phyloP scores from a whole-genome alignment of 495 filamentous ascomycete genomes.

The Hapsidospora chrysogenum region DNA sequence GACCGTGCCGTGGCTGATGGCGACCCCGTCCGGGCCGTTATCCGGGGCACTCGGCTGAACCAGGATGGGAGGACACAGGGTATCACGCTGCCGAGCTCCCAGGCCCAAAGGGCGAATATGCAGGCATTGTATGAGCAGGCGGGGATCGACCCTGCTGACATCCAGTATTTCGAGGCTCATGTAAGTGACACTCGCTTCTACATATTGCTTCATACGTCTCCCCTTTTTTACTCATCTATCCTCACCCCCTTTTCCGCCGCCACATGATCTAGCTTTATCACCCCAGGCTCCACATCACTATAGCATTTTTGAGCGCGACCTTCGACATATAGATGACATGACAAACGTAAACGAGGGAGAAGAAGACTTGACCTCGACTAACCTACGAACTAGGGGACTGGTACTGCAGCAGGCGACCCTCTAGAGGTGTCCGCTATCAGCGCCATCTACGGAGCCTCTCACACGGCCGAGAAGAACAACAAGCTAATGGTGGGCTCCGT shows the following conservation, averaged over 20 bases:
- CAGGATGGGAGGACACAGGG: slow-evolving; percentile 34
- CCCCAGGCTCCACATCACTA: not conserved
- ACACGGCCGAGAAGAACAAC: slow-evolving; percentile 2
- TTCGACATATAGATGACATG: no score
- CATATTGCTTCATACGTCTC: not conserved
- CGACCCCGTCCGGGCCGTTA: slow-evolving; percentile 38
- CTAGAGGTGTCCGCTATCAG: slow-evolving; percentile 33
- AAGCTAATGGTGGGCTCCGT: slow-evolving; percentile 21
- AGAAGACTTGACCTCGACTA: no score
- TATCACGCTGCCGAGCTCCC: slow-evolving; percentile 33
- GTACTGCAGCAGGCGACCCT: slow-evolving; percentile 39
- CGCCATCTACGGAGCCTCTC: slow-evolving; percentile 14
- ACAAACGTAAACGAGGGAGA: no score
- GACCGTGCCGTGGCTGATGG: slow-evolving; percentile 31
- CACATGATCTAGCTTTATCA: not conserved
- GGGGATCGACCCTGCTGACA: slow-evolving; percentile 22
- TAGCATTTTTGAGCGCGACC: no score
- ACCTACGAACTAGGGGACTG: no score
- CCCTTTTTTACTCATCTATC: not conserved
- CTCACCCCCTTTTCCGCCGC: not conserved
- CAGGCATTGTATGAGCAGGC: slow-evolving; percentile 25
- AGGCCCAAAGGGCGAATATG: slow-evolving; percentile 34
- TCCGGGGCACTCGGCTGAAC: slow-evolving; percentile 34
- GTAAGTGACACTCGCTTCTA: no score
- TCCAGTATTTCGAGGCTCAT: slow-evolving; percentile 29